These are phyloP conservation scores for Boletus insuetus DNA, from an alignment of 768 basidiomycete genomes.

Conservation along the genomic window DNA sequence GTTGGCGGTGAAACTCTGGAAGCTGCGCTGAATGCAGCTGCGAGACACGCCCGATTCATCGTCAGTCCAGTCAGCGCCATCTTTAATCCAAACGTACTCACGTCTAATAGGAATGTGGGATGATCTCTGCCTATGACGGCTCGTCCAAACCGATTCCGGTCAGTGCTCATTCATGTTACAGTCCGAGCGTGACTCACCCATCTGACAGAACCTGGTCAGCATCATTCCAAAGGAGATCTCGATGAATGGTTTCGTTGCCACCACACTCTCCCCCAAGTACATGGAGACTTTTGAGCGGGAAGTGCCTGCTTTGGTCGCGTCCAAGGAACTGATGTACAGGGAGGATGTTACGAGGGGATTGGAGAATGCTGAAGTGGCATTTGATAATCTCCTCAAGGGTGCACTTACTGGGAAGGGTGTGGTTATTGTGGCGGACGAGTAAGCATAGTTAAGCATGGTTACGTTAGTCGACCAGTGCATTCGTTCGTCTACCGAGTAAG, in stretches of 20 bases:
- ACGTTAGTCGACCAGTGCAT: no score
- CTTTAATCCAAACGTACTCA: neutral
- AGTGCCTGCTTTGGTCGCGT: conserved; percentile 40
- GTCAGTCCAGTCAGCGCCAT: conserved; percentile 9
- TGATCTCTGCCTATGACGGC: conserved; percentile 3
- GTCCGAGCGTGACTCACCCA: neutral
- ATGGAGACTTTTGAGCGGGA: conserved; percentile 40
- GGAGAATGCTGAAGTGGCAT: neutral
- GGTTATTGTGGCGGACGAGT: no score
- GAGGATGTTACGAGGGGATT: conserved; percentile 49
- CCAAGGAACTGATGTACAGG: conserved; percentile 44
- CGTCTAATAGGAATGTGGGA: conserved; percentile 32
- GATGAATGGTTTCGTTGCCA: conserved; percentile 45
- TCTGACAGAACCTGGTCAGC: conserved; percentile 34
- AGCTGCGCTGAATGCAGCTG: conserved; percentile 48
- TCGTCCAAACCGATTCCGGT: neutral
- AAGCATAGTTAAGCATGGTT: no score
- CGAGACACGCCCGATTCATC: conserved; percentile 47
- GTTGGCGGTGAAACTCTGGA: conserved; percentile 63
- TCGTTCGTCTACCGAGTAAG: no score
- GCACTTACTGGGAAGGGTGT: no score
- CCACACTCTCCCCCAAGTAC: conserved; percentile 32
- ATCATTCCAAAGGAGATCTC: conserved; percentile 41
- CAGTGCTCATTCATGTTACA: neutral
- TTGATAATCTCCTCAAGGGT: no score